A percentile compares a stretch with the other conserved stretches of the same genome.
Conservation (phyloP, 768 basidiomycete species). For the Lactarius akahatsu region DNA sequence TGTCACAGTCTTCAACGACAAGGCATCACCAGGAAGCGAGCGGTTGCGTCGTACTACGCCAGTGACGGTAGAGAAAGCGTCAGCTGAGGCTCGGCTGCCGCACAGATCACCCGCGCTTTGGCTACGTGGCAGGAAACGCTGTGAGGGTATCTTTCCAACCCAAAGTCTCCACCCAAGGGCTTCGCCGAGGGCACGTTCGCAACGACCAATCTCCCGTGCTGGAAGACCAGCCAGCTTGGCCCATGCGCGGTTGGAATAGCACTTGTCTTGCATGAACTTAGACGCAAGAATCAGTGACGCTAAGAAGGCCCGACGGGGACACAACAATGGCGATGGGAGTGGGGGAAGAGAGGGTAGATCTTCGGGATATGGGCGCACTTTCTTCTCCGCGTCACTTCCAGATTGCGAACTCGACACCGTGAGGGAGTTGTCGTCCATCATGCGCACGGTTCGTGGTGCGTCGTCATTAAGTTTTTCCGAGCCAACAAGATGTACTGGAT, state of each 20-base stretch:
- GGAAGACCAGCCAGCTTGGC: constrained; percentile 88
- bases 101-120: constrained; percentile 20
- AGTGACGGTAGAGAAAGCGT: background rate
- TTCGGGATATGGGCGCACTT: constrained; percentile 27
- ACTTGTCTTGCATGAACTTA: constrained; percentile 92
- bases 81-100: background rate
- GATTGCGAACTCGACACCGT: constrained; percentile 5
- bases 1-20: background rate
- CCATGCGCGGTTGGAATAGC: constrained; percentile 94
- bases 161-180: constrained; percentile 90
- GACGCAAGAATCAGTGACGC: constrained; percentile 86
- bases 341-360: constrained; percentile 39
- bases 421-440: constrained; percentile 20
- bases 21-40: constrained; percentile 14
- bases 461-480: constrained; percentile 15
- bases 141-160: constrained; percentile 68
- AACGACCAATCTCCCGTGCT: constrained; percentile 80
- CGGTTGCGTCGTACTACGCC: constrained; percentile 17
- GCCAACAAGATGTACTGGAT: constrained; percentile 12
- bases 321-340: constrained; percentile 79
- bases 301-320: constrained; percentile 86
- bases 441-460: constrained; percentile 23
- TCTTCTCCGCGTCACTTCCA: constrained; percentile 22
- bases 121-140: constrained; percentile 21
- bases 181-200: constrained; percentile 84